Conservation (phyloP, 1,284 basidiomycete genomes). For the Porogramme epimiltina region DNA sequence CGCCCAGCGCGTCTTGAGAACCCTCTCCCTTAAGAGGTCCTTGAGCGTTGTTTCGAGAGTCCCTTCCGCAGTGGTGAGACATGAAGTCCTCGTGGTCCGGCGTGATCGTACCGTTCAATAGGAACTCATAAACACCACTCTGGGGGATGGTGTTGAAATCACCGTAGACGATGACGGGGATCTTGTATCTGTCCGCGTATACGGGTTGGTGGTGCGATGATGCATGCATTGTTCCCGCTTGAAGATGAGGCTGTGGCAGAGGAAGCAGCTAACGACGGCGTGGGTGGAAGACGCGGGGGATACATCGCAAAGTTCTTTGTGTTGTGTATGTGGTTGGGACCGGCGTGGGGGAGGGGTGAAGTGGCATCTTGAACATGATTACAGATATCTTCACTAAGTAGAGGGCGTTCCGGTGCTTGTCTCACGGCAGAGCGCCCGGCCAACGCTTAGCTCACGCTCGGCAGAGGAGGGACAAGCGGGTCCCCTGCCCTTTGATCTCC, state of each 20-base stretch:
- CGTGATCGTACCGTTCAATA: slow-evolving; percentile 73
- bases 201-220: slow-evolving; percentile 56
- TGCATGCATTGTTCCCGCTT: slow-evolving; percentile 38
- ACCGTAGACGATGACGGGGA: slow-evolving; percentile 90
- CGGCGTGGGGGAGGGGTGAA: no score
- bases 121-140: slow-evolving; percentile 92
- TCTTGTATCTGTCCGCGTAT: slow-evolving; percentile 85
- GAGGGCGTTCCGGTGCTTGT: no score
- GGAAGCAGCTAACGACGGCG: slow-evolving; percentile 36
- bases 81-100: slow-evolving; percentile 92
- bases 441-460: no score
- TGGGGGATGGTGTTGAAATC: slow-evolving; percentile 93
- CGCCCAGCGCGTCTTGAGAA: slow-evolving; percentile 16
- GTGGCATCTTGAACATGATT: no score
- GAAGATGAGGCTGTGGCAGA: slow-evolving; percentile 19
- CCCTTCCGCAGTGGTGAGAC: slow-evolving; percentile 64
- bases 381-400: no score
- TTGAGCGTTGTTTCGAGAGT: slow-evolving; percentile 17
- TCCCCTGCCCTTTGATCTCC: no score
- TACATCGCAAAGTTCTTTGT: slow-evolving; percentile 85
- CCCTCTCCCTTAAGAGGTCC: slow-evolving; percentile 7
- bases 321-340: no score
- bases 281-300: slow-evolving; percentile 61
- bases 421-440: no score
- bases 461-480: no score